phyloP scores from a whole-genome alignment of 2,329 filamentous ascomycete species.

The Ilyonectria sp. region DNA sequence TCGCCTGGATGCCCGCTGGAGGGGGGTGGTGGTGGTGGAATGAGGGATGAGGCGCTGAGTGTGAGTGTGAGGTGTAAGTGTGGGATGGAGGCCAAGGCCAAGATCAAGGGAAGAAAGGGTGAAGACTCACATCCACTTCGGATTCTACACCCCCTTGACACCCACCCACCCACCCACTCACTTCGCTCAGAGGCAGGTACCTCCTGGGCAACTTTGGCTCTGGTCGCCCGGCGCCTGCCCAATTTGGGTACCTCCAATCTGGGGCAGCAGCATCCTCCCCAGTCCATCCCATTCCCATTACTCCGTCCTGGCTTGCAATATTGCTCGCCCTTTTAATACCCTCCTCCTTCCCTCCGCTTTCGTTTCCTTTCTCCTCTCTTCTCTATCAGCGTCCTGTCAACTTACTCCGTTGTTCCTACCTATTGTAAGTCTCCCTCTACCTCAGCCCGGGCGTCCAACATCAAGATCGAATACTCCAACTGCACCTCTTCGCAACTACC shows the following conservation, averaged over 20 bases:
- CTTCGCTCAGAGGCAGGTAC: neutral
- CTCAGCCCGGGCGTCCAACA: neutral
- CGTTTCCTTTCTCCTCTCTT: constrained; percentile 17
- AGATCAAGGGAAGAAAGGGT: neutral
- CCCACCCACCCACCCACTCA: neutral
- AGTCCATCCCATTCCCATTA: constrained; percentile 10
- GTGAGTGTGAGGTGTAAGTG: neutral
- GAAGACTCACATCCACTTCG: neutral
- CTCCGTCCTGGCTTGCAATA: constrained; percentile 4
- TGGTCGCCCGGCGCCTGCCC: constrained; percentile 28
- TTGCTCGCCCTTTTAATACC: constrained; percentile 28
- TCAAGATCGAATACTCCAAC: neutral
- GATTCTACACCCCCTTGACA: constrained; percentile 1
- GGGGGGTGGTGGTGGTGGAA: neutral
- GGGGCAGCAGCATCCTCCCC: constrained; percentile 32
- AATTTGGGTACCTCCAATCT: constrained; percentile 33
- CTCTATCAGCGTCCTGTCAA: constrained; percentile 32
- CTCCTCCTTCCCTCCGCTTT: constrained; percentile 22
- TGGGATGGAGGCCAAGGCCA: neutral
- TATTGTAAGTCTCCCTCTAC: constrained; percentile 25
- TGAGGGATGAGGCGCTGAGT: neutral
- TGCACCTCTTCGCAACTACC: neutral
- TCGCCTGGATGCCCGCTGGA: neutral
- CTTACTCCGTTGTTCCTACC: constrained; percentile 30
- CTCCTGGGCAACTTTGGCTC: neutral